Conservation (phyloP, 306 rosid genomes). For the Senna siamea region DNA sequence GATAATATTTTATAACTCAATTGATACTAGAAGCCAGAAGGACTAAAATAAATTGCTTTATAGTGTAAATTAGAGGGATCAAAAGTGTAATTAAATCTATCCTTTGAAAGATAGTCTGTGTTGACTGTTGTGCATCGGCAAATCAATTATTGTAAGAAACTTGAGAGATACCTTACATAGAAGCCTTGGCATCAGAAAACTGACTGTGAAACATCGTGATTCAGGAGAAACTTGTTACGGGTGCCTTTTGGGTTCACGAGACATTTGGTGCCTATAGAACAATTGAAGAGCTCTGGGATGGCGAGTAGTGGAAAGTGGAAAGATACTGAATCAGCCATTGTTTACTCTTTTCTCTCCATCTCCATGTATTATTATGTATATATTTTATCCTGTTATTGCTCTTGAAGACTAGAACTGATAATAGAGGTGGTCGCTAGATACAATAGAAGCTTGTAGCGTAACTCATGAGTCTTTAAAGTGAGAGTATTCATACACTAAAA, state of each 20-base stretch:
- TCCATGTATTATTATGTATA: not conserved
- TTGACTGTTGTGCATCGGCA: not conserved
- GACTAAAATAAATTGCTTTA: not conserved
- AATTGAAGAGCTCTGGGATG: constrained; percentile 53
- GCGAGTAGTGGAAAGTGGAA: constrained; percentile 15
- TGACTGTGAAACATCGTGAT: not conserved
- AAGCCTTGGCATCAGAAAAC: no score
- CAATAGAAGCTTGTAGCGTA: not conserved
- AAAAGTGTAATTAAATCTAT: not conserved
- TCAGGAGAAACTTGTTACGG: constrained; percentile 43
- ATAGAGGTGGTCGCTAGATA: not conserved
- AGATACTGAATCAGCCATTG: not conserved
- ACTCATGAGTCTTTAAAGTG: no score
- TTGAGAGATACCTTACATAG: not conserved
- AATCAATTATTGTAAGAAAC: not conserved
- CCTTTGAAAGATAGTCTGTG: not conserved
- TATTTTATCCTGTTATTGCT: not conserved
- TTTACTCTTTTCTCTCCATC: not conserved
- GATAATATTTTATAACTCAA: no score
- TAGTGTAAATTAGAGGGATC: not conserved
- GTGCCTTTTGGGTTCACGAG: constrained; percentile 17
- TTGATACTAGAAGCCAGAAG: not conserved
- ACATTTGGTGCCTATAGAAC: constrained; percentile 41
- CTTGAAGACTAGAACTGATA: not conserved
- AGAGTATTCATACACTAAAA: no score